phyloP scores from a whole-genome alignment of 495 filamentous ascomycete species.

The Penicillium maclennaniae region DNA sequence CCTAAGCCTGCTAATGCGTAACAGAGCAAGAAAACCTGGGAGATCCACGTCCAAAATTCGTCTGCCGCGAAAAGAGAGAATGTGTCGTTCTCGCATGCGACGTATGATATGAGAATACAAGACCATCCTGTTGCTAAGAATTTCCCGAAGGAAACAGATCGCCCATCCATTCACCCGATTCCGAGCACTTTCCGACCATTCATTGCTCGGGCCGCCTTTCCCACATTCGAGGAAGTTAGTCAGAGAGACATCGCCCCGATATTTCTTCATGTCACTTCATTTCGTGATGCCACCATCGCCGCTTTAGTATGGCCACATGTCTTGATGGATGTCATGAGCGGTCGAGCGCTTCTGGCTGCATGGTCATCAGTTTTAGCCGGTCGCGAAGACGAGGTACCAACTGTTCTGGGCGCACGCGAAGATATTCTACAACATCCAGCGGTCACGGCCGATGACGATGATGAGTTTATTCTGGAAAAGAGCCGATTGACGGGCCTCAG shows the following conservation, averaged over 20 bases:
- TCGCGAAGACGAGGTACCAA: slow-evolving; percentile 15
- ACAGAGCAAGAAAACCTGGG: slow-evolving; percentile 8
- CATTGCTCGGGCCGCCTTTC: slow-evolving; percentile 11
- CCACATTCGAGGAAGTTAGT: slow-evolving; percentile 31
- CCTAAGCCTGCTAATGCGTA: too few species aligned
- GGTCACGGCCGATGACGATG: background rate
- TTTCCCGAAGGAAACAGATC: slow-evolving; percentile 21
- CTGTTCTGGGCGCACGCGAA: slow-evolving; percentile 15
- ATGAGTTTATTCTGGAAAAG: slow-evolving; percentile 6
- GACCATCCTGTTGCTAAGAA: slow-evolving; percentile 31
- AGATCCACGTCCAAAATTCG: slow-evolving; percentile 31
- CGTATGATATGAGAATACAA: slow-evolving; percentile 21
- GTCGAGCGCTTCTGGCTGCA: slow-evolving; percentile 8
- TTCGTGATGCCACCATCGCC: slow-evolving; percentile 47
- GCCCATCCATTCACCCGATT: slow-evolving; percentile 9
- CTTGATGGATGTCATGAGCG: slow-evolving; percentile 45
- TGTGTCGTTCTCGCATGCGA: slow-evolving; percentile 30
- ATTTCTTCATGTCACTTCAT: slow-evolving; percentile 44
- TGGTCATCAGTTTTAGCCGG: slow-evolving; percentile 21
- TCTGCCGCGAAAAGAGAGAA: slow-evolving; percentile 26
- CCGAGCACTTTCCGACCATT: slow-evolving; percentile 7
- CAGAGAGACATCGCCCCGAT: slow-evolving; percentile 41
- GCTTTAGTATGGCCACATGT: slow-evolving; percentile 45
- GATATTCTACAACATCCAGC: slow-evolving; percentile 9
- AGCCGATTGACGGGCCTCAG: slow-evolving; percentile 2